Base-by-base conservation (phyloP, 1,284 basidiomycete species). In the Ustilago vetiveriae region DNA sequence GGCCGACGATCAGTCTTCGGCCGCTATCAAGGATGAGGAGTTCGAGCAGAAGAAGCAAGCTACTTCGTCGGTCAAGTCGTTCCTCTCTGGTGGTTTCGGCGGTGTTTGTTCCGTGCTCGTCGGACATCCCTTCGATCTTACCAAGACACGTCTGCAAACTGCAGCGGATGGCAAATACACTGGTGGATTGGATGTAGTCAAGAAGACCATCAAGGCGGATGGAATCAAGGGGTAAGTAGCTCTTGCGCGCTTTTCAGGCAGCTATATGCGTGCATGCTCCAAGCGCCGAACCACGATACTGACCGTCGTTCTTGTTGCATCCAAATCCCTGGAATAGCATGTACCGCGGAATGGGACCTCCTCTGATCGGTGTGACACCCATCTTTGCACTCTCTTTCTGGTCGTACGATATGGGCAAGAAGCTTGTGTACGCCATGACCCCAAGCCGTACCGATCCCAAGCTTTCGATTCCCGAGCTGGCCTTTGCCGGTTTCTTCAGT, bases 331-430 rank as follows among this genome's bases (percentile, higher is more conserved):
- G 35, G 19, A 4, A 26, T 75, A 95, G 93, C 30, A 83, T 98
- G 83, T 98, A 98, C 83, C 91, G 95, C 72, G 95, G 95, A 33
- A 94, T 98, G 85, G 90, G 95, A 3, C 95, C 96, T 23, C 96
- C 96, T 46, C 85, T 99, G 66, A 85, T 97, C 32, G 96, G 96
- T 50, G 94, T 99, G 27, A 98, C 96, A 3, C 96, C 96, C 43
- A 98, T 98, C 82, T 99, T 98, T 81, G 96, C 96, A 13, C 86
- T 98, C 40, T 97, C 94, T 4, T 99, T 99, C 86, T 98, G 94
- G 94, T 93, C 92, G 17, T 98, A 98, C 83, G 94, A 97, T 81
- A 86, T 90, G 64, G 94, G 95, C 38, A 98, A 98, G 84, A 88
- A 90, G 74, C 84, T 98, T 60, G 92, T 98, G 51, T 88, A 89